Conservation (phyloP, 176 grass and related monocot genomes). For the Areca catechu region DNA sequence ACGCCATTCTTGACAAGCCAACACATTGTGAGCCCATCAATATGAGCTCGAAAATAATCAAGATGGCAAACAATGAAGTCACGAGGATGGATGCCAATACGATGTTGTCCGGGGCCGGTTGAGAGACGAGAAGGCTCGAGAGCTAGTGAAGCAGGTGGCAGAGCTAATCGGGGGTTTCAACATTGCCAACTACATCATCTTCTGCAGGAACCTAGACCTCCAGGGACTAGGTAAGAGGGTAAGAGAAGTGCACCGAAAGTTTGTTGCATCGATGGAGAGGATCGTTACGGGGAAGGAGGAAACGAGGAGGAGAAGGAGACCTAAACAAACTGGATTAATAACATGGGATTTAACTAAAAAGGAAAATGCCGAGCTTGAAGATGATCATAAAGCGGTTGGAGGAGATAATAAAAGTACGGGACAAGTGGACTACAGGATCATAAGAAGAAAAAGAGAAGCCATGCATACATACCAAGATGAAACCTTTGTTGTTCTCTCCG, state of each 20-base stretch:
- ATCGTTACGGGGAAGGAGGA: constrained; percentile 16
- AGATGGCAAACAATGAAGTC: constrained; percentile 39
- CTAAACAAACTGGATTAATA: too few species aligned
- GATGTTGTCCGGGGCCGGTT: neutral
- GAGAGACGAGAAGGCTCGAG: constrained; percentile 25
- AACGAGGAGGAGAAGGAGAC: too few species aligned
- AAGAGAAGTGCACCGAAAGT: constrained; percentile 26
- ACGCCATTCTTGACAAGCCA: neutral
- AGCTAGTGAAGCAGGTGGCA: constrained; percentile 43
- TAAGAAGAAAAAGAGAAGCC: too few species aligned
- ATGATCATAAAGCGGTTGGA: too few species aligned
- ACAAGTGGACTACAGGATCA: too few species aligned
- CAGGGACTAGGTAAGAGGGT: constrained; percentile 37
- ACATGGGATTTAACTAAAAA: too few species aligned
- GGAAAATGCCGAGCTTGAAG: too few species aligned
- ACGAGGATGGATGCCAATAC: constrained; percentile 38
- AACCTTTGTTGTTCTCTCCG: too few species aligned
- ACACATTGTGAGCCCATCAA: constrained; percentile 4
- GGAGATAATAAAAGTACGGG: too few species aligned
- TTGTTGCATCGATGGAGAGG: constrained; percentile 35
- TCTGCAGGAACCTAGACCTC: constrained; percentile 38
- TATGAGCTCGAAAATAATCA: constrained; percentile 34
- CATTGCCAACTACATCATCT: constrained; percentile 32
- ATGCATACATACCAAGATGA: too few species aligned
- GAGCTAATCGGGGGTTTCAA: constrained; percentile 61